These are phyloP conservation scores for Corchorus capsularis DNA, from an alignment of 345 rosid genomes.

Conservation along the genomic window DNA sequence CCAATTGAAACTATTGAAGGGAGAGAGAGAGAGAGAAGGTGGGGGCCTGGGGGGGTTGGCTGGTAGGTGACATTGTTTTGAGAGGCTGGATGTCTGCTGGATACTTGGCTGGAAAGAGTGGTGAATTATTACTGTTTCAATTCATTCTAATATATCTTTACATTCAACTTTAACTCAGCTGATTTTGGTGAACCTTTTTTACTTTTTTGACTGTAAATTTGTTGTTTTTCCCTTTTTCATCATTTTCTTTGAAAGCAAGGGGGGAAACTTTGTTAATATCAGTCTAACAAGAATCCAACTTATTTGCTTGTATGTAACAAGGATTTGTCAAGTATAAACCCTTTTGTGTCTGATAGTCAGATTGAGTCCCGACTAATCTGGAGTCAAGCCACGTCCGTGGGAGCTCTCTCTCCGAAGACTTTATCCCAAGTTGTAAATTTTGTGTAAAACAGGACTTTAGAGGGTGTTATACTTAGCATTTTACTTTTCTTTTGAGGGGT, in stretches of 20 bases:
- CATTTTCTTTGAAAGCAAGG: background rate
- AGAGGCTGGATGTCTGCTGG: slow-evolving; percentile 13
- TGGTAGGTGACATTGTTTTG: slow-evolving; percentile 20
- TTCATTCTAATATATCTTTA: background rate
- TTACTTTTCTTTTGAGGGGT: too few species aligned
- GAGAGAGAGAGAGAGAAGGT: background rate
- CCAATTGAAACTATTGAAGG: background rate
- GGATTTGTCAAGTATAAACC: too few species aligned
- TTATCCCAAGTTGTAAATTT: too few species aligned
- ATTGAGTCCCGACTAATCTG: too few species aligned
- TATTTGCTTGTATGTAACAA: background rate
- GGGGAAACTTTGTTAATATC: background rate
- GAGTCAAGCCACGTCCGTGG: too few species aligned
- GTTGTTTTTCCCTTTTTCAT: background rate
- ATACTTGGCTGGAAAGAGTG: background rate
- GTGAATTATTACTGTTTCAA: slow-evolving; percentile 17
- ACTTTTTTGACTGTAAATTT: background rate
- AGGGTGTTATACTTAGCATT: too few species aligned
- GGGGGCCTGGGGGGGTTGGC: background rate
- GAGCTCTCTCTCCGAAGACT: too few species aligned
- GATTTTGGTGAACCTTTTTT: background rate
- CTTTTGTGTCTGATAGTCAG: too few species aligned
- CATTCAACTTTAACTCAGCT: background rate
- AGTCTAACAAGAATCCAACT: background rate
- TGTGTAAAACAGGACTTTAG: too few species aligned